Evolutionary conservation across 1,139 yeast species (phyloP).

Genomic region (Saccharomyces uvarum): DNA sequence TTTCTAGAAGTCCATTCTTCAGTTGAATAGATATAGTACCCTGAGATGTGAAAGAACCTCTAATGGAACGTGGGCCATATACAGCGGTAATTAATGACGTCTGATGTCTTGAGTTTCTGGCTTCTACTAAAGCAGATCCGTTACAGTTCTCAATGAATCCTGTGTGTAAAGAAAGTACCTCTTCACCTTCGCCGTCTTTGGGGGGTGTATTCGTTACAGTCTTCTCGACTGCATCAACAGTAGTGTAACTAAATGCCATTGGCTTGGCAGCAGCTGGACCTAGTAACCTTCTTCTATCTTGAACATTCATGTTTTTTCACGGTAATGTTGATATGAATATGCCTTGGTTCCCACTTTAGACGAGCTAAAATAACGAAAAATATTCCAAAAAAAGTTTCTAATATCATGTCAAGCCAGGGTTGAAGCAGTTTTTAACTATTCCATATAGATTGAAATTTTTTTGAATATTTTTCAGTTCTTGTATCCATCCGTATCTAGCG

Average conservation of each 20-base stretch:
- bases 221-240: constrained; percentile 7
- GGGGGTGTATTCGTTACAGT: not conserved
- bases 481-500: not conserved
- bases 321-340: not conserved
- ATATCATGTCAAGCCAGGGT: not conserved
- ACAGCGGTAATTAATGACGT: constrained; percentile 54
- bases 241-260: constrained; percentile 36
- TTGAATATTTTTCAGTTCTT: not conserved
- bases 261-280: constrained; percentile 59
- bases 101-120: constrained; percentile 37
- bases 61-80: constrained; percentile 83
- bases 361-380: too few species aligned
- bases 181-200: constrained; percentile 9
- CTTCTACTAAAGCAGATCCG: constrained; percentile 77
- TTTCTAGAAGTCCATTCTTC: constrained; percentile 36
- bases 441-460: not conserved
- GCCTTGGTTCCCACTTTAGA: too few species aligned
- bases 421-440: not conserved
- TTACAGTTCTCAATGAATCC: constrained; percentile 65
- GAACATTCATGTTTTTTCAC: constrained; percentile 33
- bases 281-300: constrained; percentile 63
- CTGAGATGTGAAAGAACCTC: constrained; percentile 63
- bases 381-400: not conserved
- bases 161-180: constrained; percentile 38
- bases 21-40: constrained; percentile 66